Evolutionary conservation across 176 grass and related monocot species (phyloP).

Genomic region (Aegilops bicornis): DNA sequence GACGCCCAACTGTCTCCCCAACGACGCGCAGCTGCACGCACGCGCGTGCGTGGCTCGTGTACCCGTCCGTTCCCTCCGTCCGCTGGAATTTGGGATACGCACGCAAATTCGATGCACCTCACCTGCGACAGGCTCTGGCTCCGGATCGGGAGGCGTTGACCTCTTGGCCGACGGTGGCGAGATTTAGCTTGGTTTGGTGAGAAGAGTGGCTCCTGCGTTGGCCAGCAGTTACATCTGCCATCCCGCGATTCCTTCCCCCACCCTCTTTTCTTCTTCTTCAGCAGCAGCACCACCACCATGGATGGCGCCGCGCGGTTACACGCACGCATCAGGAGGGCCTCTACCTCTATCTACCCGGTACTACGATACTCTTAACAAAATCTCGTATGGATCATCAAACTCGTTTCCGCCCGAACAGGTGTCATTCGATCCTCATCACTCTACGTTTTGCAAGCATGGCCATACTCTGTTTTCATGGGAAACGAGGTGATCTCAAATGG

Average conservation of each 20-base stretch:
- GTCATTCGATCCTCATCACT: no score
- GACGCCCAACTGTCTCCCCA: constrained; percentile 16
- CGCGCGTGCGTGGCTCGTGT: no score
- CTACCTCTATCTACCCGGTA: background rate
- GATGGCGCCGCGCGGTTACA: background rate
- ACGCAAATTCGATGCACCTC: background rate
- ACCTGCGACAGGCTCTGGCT: no score
- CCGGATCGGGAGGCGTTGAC: no score
- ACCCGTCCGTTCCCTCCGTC: background rate
- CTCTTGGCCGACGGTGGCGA: no score
- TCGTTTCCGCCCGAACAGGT: no score
- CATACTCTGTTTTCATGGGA: no score
- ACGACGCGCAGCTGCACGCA: background rate
- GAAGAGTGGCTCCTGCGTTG: constrained; percentile 8
- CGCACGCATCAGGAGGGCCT: background rate
- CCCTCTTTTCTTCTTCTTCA: background rate
- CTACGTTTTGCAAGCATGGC: no score
- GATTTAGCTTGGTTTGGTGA: background rate
- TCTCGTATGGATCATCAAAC: no score
- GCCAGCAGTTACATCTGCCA: background rate
- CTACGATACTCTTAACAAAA: background rate
- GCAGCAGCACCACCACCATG: background rate
- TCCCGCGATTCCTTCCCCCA: no score
- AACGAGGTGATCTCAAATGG: no score
- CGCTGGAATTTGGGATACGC: background rate